Evolutionary conservation across 164 flowering plant species (phyloP), one percentile per base, ranked within the genome.

Genomic region (Aristolochia fimbriata): DNA sequence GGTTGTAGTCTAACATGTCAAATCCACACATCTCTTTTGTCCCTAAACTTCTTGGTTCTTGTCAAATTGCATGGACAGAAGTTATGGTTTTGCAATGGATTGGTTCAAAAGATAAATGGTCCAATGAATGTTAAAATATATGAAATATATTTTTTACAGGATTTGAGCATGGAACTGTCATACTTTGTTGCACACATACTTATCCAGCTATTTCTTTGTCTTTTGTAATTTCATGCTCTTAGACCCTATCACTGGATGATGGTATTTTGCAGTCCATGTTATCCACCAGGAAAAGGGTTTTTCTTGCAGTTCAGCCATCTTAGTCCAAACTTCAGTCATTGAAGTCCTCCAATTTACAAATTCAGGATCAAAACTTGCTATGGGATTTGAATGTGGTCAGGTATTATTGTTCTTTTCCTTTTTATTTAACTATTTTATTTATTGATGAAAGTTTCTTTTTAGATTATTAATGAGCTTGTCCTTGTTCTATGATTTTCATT

Each of bases 321-420:
- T 83, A 47, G 47, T 83, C 58, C 62, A 82, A n/a, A 68, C 61
- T 62, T 88, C 95, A 70, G 80, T 87, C 15, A 74, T 92, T 45
- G 62, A 80, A 46, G 62, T 65, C 51, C 68, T 92, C 57, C 71
- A 74, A 31, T 81, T 69, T 73, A 58, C 65, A 55, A 62, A 70
- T 47, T 78, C 64, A 74, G 96, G 91, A 52, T 71, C 71, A 57
- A 82, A 72, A 71, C 86, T 85, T 76, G 86, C 80, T 54, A 83
- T 81, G 15, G 98, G 96, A 65, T 92, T 68, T 79, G 81, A 80
- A 50, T 70, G 81, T 78, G 88, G 88, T 52, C 86, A 70, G 64
- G 98, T 88, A 55, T 73, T 62, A 3, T 33, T 41, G 24, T 11
- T 46, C 58, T 11, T 33, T 47, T 50, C 22, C 41, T 31, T 52